Evolutionary conservation across 2,329 filamentous ascomycete species (phyloP), one percentile per base, ranked within the genome.

Genomic region (Ramularia collo-cygni): DNA sequence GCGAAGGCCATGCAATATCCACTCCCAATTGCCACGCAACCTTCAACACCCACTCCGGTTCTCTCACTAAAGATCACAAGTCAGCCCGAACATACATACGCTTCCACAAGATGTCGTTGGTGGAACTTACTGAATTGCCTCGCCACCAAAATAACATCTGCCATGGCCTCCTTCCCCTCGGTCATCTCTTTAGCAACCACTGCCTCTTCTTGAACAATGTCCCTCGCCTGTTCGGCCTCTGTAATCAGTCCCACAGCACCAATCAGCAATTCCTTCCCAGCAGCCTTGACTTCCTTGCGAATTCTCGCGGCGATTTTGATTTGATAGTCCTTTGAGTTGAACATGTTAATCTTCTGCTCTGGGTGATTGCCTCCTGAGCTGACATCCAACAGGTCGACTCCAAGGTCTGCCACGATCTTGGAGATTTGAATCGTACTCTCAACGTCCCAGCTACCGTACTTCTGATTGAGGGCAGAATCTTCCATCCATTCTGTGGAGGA

Each of bases 371-470:
- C 89, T 24, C 79, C 85, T 1, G 79, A 81, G 52, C 80, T 86
- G 39, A 93, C 77, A 60, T 95, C 89, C 13, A 95, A 71, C n/a
- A 94, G 68, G 60, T 95, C 89, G 30, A 95, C 74, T 19, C 88
- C 89, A 8, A 75, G 69, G 0, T 73, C 75, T 0, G 84, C 81
- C 0, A 95, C 72, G n/a, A 82, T 68, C 59, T 70, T 60, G 0
- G 84, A 78, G 2, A 92, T 71, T 31, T 68, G 65, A 17, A 79
- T 69, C 0, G 77, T 79, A 38, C 88, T 72, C 9, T 78, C 71
- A 1, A 79, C 52, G 0, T 72, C 81, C 85, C 85, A 92, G 54
- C 72, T 76, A 47, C 78, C 73, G 8, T 69, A 63, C n/a, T 68
- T 54, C 34, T 68, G 70, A 9, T 53, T 55, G 6, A 69, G 64